Percentiles rank a stretch among this genome's conserved stretches.
Evolutionary conservation across 2,329 filamentous ascomycete genomes (phyloP).

Genomic region (Neonectria sp.): DNA sequence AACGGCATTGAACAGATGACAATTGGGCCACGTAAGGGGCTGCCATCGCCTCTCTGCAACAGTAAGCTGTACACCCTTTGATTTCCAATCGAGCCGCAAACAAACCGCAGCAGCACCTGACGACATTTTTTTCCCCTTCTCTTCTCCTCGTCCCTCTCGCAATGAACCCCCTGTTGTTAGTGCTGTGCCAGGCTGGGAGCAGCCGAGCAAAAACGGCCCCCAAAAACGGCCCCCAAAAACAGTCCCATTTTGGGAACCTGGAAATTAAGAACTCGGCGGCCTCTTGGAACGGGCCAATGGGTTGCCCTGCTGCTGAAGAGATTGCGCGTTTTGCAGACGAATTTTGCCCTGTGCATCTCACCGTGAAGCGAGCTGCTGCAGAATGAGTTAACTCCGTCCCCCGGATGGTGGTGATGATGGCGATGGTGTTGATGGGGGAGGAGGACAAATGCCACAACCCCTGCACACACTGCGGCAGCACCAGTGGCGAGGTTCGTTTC

Average conservation of each 20-base stretch:
- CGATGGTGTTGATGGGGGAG: constrained; percentile 24
- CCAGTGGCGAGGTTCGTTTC: constrained; percentile 27
- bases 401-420: constrained; percentile 2
- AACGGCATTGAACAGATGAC: constrained; percentile 7
- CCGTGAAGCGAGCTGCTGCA: background rate
- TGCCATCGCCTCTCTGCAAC: background rate
- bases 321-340: constrained; percentile 1
- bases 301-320: constrained; percentile 2
- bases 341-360: background rate
- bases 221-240: constrained; percentile 17
- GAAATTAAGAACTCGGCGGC: constrained; percentile 22
- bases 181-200: constrained; percentile 1
- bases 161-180: background rate
- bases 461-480: constrained; percentile 9
- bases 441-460: constrained; percentile 11
- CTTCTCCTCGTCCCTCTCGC: background rate
- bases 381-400: background rate
- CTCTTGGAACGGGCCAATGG: constrained; percentile 21
- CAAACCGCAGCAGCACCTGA: background rate
- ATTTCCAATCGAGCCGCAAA: constrained; percentile 15
- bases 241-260: background rate
- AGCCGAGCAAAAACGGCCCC: constrained; percentile 12
- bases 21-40: background rate
- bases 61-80: background rate
- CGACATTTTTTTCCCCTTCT: background rate